Evolutionary conservation across 1,284 basidiomycete genomes (phyloP), one percentile per base, ranked within the genome.

Genomic region (Filobasidium uniguttulatum): DNA sequence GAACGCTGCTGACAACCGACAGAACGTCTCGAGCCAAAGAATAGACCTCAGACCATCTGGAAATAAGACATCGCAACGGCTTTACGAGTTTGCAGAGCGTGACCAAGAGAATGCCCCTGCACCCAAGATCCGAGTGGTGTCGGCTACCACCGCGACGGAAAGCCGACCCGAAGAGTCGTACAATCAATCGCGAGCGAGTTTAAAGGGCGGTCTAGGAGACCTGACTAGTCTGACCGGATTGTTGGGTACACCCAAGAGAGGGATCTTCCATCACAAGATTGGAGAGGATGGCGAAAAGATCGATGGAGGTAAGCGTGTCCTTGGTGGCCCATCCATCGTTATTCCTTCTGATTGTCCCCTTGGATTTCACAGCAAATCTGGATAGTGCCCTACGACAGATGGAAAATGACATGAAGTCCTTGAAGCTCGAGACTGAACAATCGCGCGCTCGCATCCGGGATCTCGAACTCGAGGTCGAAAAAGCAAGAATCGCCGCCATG

Each of bases 361-460:
- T 43, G 3, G 23, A 43, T 15, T 43, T 17, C n/a, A 9, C 26
- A 51, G 50, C 31, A 8, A 25, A 38, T 12, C 46, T 51, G 17
- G 38, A 46, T 23, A 10, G 38, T n/a, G 38, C 63, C 10, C 51
- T 69, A 3, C 57, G 64, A 1, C 61, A 60, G 2, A 56, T 68
- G 9, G 61, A 66, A 34, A 62, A 65, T 1, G 55, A 64, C 31
- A 47, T 69, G 33, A 52, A 65, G 12, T 63, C 65, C 1, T 73
- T 90, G 1, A 84, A 89, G 60, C 77, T 78, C 1, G 85, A 90
- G 62, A 89, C 89, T 57, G 73, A 79, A 4, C 76, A 84, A 4
- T 85, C 85, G 1, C 73, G 83, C 1, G 72, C 82, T 19, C 75
- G 86, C 12, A 82, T 90, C 19, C 71, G 78, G 34, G 86, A 90